A percentile compares a stretch with the other conserved stretches of the same genome.
Conservation (phyloP, 345 rosid genomes). For the Psidium guajava region DNA sequence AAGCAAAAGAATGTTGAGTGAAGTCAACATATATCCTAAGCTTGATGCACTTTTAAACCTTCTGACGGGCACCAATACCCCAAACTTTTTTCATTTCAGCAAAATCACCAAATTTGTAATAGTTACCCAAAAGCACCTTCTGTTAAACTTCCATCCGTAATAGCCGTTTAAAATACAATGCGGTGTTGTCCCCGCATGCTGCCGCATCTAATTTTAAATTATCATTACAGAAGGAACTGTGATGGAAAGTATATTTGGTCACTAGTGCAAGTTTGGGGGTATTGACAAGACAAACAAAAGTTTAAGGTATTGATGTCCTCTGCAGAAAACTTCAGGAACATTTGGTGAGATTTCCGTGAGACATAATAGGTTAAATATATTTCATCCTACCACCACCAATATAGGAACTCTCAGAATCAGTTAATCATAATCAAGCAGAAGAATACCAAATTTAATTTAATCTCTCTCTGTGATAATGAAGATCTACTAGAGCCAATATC, state of each 20-base stretch:
- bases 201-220: neutral
- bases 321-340: neutral
- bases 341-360: neutral
- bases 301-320: neutral
- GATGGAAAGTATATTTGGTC: neutral
- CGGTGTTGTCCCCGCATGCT: neutral
- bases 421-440: neutral
- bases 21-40: neutral
- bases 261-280: neutral
- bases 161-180: neutral
- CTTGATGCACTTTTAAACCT: neutral
- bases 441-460: neutral
- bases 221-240: neutral
- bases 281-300: neutral
- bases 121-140: neutral
- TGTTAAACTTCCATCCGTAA: neutral
- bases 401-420: neutral
- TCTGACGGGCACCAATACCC: neutral
- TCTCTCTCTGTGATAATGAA: neutral
- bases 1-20: neutral
- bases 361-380: neutral
- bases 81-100: neutral
- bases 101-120: neutral
- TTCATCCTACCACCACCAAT: neutral
- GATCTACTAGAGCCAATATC: neutral